Evolutionary conservation across 2,329 filamentous ascomycete genomes (phyloP), one percentile per base, ranked within the genome.

Genomic region (Alternaria alternata): DNA sequence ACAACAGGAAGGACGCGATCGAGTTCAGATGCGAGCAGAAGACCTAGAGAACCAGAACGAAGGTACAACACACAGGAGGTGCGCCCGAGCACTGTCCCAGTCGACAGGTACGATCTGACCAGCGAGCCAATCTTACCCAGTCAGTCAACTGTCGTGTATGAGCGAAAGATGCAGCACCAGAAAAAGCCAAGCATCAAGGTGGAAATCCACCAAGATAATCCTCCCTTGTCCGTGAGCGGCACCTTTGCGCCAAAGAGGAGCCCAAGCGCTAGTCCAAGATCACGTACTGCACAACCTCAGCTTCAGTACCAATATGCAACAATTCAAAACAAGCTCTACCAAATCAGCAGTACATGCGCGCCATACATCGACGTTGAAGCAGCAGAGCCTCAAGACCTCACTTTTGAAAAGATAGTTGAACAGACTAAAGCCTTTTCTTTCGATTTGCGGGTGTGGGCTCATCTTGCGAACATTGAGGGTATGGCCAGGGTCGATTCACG

Each of bases 371-470:
- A 75, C 11, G 63, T 73, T 5, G 68, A 72, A 32, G 61, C 71
- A 14, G 70, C 67, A 7, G 53, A 69, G 12, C 68, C 72, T 1
- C 61, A 39, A 39, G 70, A 73, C 34, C 44, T 73, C 26, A 73
- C 71, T 0, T 74, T 75, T 42, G 54, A 57, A 7, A 73, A 72
- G 53, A 73, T 75, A 26, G 44, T 59, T 11, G 65, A 66, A 26
- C 62, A 62, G 14, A 61, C 66, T 3, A 63, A 69, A n/a, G 66
- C 68, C 1, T 67, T 69, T 46, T 48, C 63, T 1, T 69, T 72
- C 26, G 68, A 71, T n/a, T 47, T 75, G 38, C 54, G 64, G 12
- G 51, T 71, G 3, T 75, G 71, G 71, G 54, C 59, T n/a, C 61
- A 70, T 32, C 44, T 67, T 8, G 58, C 63, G 2, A 66, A 68